These are phyloP conservation scores for Populus hybrid DNA, from an alignment of 441 rosid species.

Conservation along the genomic window DNA sequence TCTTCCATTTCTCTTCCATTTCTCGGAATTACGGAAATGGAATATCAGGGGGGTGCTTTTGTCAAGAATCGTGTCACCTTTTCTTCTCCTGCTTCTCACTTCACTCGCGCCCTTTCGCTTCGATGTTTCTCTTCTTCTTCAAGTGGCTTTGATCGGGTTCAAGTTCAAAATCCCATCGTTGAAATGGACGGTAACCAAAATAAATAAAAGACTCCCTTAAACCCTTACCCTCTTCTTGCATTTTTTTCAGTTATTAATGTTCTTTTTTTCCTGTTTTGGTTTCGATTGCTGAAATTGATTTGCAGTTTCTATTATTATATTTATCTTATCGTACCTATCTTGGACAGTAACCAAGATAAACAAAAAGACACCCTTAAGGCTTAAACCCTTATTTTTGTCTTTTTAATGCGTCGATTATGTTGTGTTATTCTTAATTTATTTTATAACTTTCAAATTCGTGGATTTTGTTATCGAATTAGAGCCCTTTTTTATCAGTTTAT, in stretches of 20 bases:
- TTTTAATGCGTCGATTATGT: not conserved
- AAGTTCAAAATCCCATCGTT: conserved; percentile 78
- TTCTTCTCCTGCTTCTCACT: conserved; percentile 22
- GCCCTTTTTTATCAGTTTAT: not conserved
- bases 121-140: conserved; percentile 68
- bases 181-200: conserved; percentile 80
- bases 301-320: not conserved
- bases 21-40: not conserved
- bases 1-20: conserved; percentile 25
- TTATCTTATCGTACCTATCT: not conserved
- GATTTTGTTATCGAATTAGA: not conserved
- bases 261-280: not conserved
- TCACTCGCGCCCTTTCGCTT: conserved; percentile 40
- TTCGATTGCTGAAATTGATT: not conserved
- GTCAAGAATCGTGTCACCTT: conserved; percentile 36
- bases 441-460: not conserved
- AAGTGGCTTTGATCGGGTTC: conserved; percentile 53
- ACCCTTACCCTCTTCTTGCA: conserved; percentile 5
- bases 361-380: too few relatives aligned
- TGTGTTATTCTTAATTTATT: not conserved
- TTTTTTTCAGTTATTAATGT: not conserved
- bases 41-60: not conserved
- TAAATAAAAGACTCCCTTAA: conserved; percentile 23
- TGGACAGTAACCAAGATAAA: too few relatives aligned
- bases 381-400: too few relatives aligned